A percentile compares a stretch with the other conserved stretches of the same genome.
Conservation (phyloP, 768 basidiomycete genomes). For the Tulasnella sp. region DNA sequence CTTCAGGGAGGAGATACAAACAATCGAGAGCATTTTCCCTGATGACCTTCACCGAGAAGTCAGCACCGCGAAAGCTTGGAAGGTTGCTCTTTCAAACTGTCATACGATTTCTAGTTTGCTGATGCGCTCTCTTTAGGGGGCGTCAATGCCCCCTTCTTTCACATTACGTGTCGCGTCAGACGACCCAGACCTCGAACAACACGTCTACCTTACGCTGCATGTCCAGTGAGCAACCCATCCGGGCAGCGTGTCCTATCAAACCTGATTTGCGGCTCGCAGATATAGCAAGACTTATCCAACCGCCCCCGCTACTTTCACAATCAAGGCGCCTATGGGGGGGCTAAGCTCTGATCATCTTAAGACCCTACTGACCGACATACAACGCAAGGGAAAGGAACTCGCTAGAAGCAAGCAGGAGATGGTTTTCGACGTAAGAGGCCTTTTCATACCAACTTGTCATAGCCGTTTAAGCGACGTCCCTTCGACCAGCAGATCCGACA, state of each 20-base stretch:
- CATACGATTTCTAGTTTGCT: not conserved
- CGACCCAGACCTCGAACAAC: slow-evolving; percentile 45
- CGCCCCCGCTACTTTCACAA: slow-evolving; percentile 17
- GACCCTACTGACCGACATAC: slow-evolving; percentile 52
- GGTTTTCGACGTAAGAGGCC: slow-evolving; percentile 58
- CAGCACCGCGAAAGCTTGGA: slow-evolving; percentile 72
- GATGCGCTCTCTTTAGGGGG: slow-evolving; percentile 41
- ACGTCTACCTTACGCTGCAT: slow-evolving; percentile 58
- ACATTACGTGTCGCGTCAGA: slow-evolving; percentile 64
- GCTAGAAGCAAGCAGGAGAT: slow-evolving; percentile 54
- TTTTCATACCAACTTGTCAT: not conserved
- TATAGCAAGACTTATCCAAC: slow-evolving; percentile 14
- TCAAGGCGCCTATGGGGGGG: slow-evolving; percentile 27
- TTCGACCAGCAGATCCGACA: slow-evolving; percentile 1
- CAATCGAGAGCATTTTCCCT: slow-evolving; percentile 70
- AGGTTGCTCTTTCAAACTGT: slow-evolving; percentile 41
- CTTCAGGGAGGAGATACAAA: slow-evolving; percentile 63
- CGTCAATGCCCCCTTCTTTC: slow-evolving; percentile 64
- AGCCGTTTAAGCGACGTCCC: not conserved
- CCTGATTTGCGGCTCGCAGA: slow-evolving; percentile 10
- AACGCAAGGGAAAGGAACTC: slow-evolving; percentile 54
- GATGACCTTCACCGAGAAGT: slow-evolving; percentile 64
- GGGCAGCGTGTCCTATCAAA: not conserved
- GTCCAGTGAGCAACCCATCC: slow-evolving; percentile 48
- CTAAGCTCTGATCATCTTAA: slow-evolving; percentile 49